phyloP scores from a whole-genome alignment of 2,329 filamentous ascomycete species.

The Atkinsonella texensis region DNA sequence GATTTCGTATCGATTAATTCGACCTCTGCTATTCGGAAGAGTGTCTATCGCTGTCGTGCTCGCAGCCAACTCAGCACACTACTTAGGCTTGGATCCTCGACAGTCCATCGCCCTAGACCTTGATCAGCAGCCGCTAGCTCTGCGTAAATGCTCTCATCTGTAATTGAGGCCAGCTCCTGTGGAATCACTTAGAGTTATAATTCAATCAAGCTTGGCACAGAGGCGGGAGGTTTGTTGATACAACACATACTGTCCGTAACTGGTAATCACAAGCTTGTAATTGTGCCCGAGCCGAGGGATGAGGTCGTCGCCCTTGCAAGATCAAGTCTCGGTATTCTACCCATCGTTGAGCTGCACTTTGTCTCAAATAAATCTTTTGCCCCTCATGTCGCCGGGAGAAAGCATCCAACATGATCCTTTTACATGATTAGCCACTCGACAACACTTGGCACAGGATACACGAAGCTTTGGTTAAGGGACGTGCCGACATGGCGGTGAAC shows the following conservation, averaged over 20 bases:
- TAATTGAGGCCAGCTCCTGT: slow-evolving; percentile 45
- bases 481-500: slow-evolving; percentile 13
- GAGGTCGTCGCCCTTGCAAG: slow-evolving; percentile 38
- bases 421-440: background rate
- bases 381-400: slow-evolving; percentile 49
- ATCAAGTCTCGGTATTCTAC: slow-evolving; percentile 40
- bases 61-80: slow-evolving; percentile 48
- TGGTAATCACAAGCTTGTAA: slow-evolving; percentile 44
- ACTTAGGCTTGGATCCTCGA: slow-evolving; percentile 47
- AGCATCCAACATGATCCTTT: slow-evolving; percentile 46
- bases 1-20: too few species aligned
- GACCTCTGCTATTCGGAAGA: background rate
- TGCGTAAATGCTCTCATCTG: slow-evolving; percentile 46
- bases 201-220: background rate
- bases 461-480: too few species aligned
- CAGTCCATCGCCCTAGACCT: slow-evolving; percentile 47
- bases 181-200: background rate
- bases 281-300: slow-evolving; percentile 32
- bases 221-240: background rate
- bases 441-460: background rate
- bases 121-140: slow-evolving; percentile 42
- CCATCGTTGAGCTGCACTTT: slow-evolving; percentile 49
- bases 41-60: slow-evolving; percentile 14
- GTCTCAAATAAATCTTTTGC: slow-evolving; percentile 52
- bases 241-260: slow-evolving; percentile 39